Evolutionary conservation across 805 yeast genomes (phyloP).

Genomic region (Lachancea dasiensis): DNA sequence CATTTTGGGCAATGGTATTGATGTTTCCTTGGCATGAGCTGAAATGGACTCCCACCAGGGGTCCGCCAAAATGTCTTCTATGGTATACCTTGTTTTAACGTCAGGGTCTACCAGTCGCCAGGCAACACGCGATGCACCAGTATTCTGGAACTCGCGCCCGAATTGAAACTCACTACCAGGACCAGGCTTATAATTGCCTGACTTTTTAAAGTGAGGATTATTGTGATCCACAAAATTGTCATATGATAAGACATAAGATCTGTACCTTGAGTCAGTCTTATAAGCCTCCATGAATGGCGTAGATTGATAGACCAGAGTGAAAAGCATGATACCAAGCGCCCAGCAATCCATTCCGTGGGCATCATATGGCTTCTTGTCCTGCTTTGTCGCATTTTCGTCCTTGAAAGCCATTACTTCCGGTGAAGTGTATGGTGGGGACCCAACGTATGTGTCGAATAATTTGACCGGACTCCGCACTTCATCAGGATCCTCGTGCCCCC

Average conservation of each 20-base stretch:
- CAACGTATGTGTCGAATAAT: constrained; percentile 46
- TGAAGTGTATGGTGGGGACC: constrained; percentile 77
- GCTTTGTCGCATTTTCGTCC: constrained; percentile 29
- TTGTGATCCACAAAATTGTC: constrained; percentile 30
- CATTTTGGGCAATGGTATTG: constrained; percentile 11
- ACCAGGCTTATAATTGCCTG: constrained; percentile 41
- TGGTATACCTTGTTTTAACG: constrained; percentile 44
- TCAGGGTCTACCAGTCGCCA: constrained; percentile 72
- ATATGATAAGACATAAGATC: constrained; percentile 51
- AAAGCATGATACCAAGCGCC: constrained; percentile 65
- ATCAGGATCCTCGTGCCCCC: constrained; percentile 49
- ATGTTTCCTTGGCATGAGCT: constrained; percentile 32
- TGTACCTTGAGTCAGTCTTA: constrained; percentile 42
- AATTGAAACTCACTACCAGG: constrained; percentile 71
- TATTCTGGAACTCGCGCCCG: constrained; percentile 54
- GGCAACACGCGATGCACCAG: constrained; percentile 61
- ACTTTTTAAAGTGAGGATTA: constrained; percentile 44
- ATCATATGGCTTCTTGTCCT: constrained; percentile 40
- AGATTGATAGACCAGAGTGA: constrained; percentile 50
- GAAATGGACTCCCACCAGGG: constrained; percentile 58
- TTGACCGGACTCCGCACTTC: constrained; percentile 40
- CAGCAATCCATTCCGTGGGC: constrained; percentile 67
- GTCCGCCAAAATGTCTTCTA: constrained; percentile 51
- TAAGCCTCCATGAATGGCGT: constrained; percentile 56
- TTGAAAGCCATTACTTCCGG: constrained; percentile 63